phyloP scores from a whole-genome alignment of 495 filamentous ascomycete species.

The Hypoxylon subgilvum region DNA sequence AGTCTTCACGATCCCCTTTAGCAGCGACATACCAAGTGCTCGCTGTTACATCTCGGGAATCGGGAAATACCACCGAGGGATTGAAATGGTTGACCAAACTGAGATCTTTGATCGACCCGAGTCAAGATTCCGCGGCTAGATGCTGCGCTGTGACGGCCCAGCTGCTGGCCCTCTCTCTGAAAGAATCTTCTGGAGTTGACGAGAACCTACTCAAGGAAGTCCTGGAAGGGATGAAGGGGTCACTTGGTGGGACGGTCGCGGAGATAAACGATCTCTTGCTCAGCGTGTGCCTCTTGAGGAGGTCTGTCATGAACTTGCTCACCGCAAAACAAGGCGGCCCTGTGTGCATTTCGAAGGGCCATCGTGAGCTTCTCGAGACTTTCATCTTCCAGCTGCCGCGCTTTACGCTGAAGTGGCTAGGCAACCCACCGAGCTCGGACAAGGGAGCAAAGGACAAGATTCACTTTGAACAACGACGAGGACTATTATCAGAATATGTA shows the following conservation, averaged over 20 bases:
- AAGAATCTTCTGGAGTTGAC: constrained; percentile 39
- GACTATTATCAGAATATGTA: constrained; percentile 52
- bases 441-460: constrained; percentile 56
- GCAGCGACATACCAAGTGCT: constrained; percentile 50
- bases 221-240: constrained; percentile 59
- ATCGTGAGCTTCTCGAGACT: constrained; percentile 49
- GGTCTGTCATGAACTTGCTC: constrained; percentile 62
- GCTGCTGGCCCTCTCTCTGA: constrained; percentile 53
- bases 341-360: background rate
- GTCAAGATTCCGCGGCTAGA: constrained; percentile 52
- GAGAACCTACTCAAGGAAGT: constrained; percentile 54
- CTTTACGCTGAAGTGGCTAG: constrained; percentile 62
- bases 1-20: constrained; percentile 43
- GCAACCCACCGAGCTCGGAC: constrained; percentile 52
- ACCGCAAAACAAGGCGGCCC: constrained; percentile 21
- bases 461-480: constrained; percentile 62
- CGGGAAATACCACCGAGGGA: constrained; percentile 51
- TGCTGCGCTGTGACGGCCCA: constrained; percentile 51
- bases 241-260: constrained; percentile 64
- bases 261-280: constrained; percentile 75
- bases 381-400: constrained; percentile 59
- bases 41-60: constrained; percentile 51
- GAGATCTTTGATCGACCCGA: constrained; percentile 38
- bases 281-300: constrained; percentile 68
- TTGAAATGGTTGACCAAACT: constrained; percentile 56